Evolutionary conservation across 257 asterid genomes (phyloP).

Genomic region (Solanum microdontum): DNA sequence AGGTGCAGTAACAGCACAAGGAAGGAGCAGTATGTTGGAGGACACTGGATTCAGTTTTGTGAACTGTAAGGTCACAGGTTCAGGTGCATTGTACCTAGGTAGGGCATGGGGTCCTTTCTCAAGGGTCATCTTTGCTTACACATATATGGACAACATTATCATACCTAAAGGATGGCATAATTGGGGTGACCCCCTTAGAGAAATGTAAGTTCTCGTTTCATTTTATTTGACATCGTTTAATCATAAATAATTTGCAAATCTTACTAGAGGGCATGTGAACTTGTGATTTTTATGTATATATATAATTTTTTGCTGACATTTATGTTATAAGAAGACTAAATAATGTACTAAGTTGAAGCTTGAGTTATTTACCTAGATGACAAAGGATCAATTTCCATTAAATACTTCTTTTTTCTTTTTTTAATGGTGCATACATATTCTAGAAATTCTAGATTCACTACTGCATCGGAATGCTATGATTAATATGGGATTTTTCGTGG

Average conservation of each 20-base stretch:
- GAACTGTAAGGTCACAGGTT: slow-evolving; percentile 83
- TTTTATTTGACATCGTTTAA: not conserved
- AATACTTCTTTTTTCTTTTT: no score
- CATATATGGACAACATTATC: slow-evolving; percentile 86
- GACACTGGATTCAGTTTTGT: slow-evolving; percentile 82
- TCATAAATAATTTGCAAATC: not conserved
- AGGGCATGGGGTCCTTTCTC: slow-evolving; percentile 99
- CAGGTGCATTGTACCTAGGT: slow-evolving; percentile 87
- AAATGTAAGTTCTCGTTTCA: slow-evolving; percentile 42
- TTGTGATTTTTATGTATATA: rapidly evolving
- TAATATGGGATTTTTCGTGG: not conserved
- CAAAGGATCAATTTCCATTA: not conserved
- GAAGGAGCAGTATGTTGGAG: slow-evolving; percentile 58
- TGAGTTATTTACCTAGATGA: not conserved
- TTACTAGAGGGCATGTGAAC: not conserved
- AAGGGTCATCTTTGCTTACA: slow-evolving; percentile 76
- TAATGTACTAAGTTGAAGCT: not conserved
- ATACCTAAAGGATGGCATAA: slow-evolving; percentile 93
- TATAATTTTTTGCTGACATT: no score
- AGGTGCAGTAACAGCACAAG: slow-evolving; percentile 93
- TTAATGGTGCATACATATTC: no score
- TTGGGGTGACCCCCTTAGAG: slow-evolving; percentile 91
- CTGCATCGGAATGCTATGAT: rapidly evolving
- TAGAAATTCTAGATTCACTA: no score
- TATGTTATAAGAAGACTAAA: no score